Base-by-base conservation (phyloP, 208 protist genomes). In the Novymonas esmeraldas region DNA sequence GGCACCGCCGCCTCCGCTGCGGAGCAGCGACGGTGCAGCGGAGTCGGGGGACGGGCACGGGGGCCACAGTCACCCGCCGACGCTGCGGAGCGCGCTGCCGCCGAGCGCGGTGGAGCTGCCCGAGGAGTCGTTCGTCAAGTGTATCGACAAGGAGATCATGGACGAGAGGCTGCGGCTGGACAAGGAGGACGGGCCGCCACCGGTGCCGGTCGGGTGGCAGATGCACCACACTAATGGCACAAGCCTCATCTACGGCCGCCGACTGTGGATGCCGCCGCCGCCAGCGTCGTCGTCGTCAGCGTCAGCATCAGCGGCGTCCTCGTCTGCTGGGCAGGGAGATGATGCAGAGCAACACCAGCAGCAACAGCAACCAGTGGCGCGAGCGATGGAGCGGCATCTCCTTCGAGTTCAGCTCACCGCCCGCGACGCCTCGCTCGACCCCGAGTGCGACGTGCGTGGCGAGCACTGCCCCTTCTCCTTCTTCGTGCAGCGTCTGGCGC, bases 401-500 rank as follows among this genome's bases (percentile, higher is more conserved):
- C 41, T 95, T 31, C 86, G 89, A 13, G 66, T 90, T 22, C 89
- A 95, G 73, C 80, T 95, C 13, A 91, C 86, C 3, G 76, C 81
- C 3, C 81, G 89, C 29, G 89, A 95, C 59, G 78, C 89, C 65
- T 92, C 89, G 13, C 72, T 95, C 2, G 89, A 95, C 55, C 89
- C 89, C 6, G 86, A 95, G 82, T 93, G 86, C 52, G 86, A 95
- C 67, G 73, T 94, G 4, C 85, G 87, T 2, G 87, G 85, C 0
- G 87, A 95, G 54, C 90, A 95, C 76, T 92, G 90, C 54, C 90
- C 90, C 10, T 95, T 95, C 57, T 92, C 86, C 20, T 81, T 95
- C 36, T 92, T 91, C 69, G 76, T 94, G 26, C 85, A 92, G 72
- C 64, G 55, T 33, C 46, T 85, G 16, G 54, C 38, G 54, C 20